Base-by-base conservation (phyloP, 2,329 filamentous ascomycete species). In the Pseudogymnoascus sp. region DNA sequence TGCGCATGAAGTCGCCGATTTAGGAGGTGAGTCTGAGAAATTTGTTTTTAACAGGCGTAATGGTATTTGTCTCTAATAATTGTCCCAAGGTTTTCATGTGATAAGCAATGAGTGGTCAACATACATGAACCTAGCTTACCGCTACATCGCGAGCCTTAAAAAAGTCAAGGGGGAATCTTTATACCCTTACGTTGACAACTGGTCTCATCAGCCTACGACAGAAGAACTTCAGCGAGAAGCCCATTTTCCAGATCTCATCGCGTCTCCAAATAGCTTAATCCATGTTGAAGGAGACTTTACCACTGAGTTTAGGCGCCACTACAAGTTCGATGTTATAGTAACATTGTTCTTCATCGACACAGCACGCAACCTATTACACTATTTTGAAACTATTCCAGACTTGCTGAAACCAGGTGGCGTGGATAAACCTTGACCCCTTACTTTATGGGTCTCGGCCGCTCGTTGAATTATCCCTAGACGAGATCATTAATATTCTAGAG, bases 321-420 rank as follows among this genome's bases (percentile, higher is more conserved):
- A 68, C 0, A 60, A 66, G 3, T 84, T 76, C 68, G 82, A 85
- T 61, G 73, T 77, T 0, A 70, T 85, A 0, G 70, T 84, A 0
- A 84, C 83, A 0, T 77, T 84, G 45, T 85, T 84, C 72, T 85
- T 85, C 71, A 84, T 85, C 65, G 83, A 85, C 67, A 85, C 82
- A 0, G 82, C 83, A 0, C 76, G 81, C 0, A 85, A 85, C 61
- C 69, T 84, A 1, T 75, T 84, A 69, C 72, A 68, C 0, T 85
- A 85, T 64, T 73, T 85, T 5, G 80, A 84, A 36, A 82, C 77
- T 0, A 84, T 84, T 45, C 74, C 79, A 59, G 69, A 69, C 0
- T 66, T 82, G 0, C 73, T 85, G 2, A 76, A 35, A 12, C 9
- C 30, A 12, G 30, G 30, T 35, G 30, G 30, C 9, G 30, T 35